Percentiles rank a stretch among this genome's conserved stretches.
Conservation (phyloP, 768 basidiomycete genomes). For the Dioszegia aurantiaca region DNA sequence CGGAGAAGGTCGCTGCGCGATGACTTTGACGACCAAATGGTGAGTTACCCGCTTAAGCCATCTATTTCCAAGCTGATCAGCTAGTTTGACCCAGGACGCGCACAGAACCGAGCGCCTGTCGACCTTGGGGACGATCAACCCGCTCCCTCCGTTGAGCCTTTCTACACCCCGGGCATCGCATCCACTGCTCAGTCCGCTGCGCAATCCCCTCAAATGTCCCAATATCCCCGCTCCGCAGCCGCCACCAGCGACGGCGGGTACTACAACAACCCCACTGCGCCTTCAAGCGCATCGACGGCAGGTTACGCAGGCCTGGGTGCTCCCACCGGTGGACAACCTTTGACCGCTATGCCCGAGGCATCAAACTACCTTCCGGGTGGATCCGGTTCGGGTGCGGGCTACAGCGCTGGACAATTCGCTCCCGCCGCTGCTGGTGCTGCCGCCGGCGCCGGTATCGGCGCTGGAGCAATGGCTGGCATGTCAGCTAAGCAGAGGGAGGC, state of each 20-base stretch:
- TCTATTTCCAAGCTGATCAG: background rate
- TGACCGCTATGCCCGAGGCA: constrained; percentile 27
- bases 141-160: constrained; percentile 39
- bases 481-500: constrained; percentile 49
- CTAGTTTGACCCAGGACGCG: constrained; percentile 48
- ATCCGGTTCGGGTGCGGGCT: background rate
- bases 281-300: constrained; percentile 43
- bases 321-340: constrained; percentile 19
- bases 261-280: constrained; percentile 24
- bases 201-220: constrained; percentile 47
- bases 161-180: constrained; percentile 44
- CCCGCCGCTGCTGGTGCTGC: constrained; percentile 21
- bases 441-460: constrained; percentile 24
- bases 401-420: constrained; percentile 7
- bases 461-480: constrained; percentile 36
- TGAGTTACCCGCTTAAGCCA: constrained; percentile 20
- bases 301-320: constrained; percentile 50
- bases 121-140: constrained; percentile 39
- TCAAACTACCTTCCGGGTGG: constrained; percentile 9
- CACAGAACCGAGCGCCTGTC: constrained; percentile 42
- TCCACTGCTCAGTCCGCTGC: constrained; percentile 35
- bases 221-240: constrained; percentile 43
- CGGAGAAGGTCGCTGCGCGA: constrained; percentile 36
- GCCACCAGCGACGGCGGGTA: constrained; percentile 39
- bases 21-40: constrained; percentile 52